phyloP scores from a whole-genome alignment of 768 basidiomycete genomes.

The Macrolepiota dolichaula region DNA sequence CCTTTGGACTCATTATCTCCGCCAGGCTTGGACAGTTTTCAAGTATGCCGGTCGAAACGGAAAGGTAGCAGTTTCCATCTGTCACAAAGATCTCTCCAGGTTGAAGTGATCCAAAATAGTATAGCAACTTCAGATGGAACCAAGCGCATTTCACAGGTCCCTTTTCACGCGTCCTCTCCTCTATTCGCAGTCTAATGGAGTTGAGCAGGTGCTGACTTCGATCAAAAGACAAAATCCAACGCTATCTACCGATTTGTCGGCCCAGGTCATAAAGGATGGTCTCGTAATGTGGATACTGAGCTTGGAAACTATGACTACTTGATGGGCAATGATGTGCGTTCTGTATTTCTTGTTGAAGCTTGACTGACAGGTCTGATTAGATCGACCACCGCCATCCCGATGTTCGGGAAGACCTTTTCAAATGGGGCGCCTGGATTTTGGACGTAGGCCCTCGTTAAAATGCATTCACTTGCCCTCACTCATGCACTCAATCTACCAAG shows the following conservation, averaged over 20 bases:
- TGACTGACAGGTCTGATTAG: slow-evolving; percentile 32
- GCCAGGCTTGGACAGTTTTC: slow-evolving; percentile 82
- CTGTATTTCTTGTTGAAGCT: background rate
- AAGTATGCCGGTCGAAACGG: slow-evolving; percentile 75
- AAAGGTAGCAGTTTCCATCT: slow-evolving; percentile 42
- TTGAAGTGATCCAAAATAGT: slow-evolving; percentile 28
- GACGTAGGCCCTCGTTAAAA: slow-evolving; percentile 23
- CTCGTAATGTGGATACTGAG: slow-evolving; percentile 72
- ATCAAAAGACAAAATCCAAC: slow-evolving; percentile 58
- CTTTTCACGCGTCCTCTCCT: slow-evolving; percentile 6
- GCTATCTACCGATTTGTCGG: slow-evolving; percentile 74
- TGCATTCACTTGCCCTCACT: background rate
- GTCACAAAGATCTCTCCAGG: no score
- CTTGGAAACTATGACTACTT: slow-evolving; percentile 88
- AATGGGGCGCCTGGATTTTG: slow-evolving; percentile 81
- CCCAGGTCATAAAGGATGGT: slow-evolving; percentile 75
- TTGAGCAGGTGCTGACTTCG: slow-evolving; percentile 75
- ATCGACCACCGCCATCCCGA: slow-evolving; percentile 83
- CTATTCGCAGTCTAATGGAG: background rate
- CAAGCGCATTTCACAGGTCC: slow-evolving; percentile 78
- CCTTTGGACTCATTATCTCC: background rate
- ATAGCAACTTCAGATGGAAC: slow-evolving; percentile 70
- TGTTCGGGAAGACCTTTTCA: slow-evolving; percentile 67
- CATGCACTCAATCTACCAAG: slow-evolving; percentile 29
- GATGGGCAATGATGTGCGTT: slow-evolving; percentile 62